phyloP scores from a whole-genome alignment of 179 eudicot species.

The Silene vulgaris region DNA sequence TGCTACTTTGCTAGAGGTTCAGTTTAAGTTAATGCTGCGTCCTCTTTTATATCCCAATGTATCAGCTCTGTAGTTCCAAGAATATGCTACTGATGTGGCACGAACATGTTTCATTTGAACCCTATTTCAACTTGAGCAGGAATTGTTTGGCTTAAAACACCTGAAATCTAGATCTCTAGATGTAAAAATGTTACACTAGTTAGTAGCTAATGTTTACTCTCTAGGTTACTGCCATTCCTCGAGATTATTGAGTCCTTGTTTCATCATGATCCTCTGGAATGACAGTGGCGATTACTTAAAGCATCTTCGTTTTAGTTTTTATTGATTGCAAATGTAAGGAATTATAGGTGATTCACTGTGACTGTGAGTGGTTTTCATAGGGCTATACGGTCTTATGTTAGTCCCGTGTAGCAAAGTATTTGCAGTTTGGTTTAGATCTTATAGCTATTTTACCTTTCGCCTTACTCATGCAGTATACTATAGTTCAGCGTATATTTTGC shows the following conservation, averaged over 20 bases:
- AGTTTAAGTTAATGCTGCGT: background rate
- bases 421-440: background rate
- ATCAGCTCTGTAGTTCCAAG: background rate
- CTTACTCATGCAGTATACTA: background rate
- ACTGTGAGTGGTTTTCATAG: background rate
- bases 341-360: background rate
- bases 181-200: background rate
- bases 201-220: constrained; percentile 6
- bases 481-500: background rate
- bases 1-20: background rate
- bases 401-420: background rate
- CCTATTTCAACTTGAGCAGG: constrained; percentile 7
- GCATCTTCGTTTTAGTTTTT: no score
- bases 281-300: no score
- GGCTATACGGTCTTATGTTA: background rate
- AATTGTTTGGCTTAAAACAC: background rate
- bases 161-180: background rate
- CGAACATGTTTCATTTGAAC: background rate
- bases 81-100: background rate
- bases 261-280: no score
- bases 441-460: background rate
- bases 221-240: background rate
- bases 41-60: background rate
- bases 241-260: no score
- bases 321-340: no score